A percentile compares a stretch with the other conserved stretches of the same genome.
Conservation (phyloP, 2,329 filamentous ascomycete species). For the Nannizziopsis arthrosporioides region DNA sequence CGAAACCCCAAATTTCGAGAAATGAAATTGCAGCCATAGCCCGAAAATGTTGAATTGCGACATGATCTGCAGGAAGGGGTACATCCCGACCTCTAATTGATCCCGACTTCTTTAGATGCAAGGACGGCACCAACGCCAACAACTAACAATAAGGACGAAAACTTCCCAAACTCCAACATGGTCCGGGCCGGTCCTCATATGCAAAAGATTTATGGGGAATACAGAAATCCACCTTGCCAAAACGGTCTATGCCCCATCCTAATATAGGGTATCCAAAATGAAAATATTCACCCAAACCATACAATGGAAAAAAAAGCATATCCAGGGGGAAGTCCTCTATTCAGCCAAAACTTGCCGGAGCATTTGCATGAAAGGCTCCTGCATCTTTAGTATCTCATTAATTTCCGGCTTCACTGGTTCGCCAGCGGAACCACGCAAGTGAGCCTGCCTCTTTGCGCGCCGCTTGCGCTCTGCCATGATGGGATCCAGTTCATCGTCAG, state of each 20-base stretch:
- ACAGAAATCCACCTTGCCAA: background rate
- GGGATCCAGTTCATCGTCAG: conserved; percentile 69
- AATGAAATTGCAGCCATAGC: no score
- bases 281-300: no score
- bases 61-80: no score
- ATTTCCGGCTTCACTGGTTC: conserved; percentile 73
- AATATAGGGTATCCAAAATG: background rate
- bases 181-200: no score
- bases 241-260: background rate
- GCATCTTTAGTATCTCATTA: conserved; percentile 67
- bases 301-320: background rate
- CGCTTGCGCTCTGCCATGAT: conserved; percentile 76
- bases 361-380: conserved; percentile 70
- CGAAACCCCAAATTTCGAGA: no score
- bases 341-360: conserved; percentile 68
- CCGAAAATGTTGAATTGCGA: no score
- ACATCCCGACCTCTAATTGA: no score
- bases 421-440: conserved; percentile 62
- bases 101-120: no score
- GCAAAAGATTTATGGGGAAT: background rate
- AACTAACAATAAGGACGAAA: no score
- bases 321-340: background rate
- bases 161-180: no score
- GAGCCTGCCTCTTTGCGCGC: conserved; percentile 64
- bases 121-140: no score